Conservation (phyloP, 1,139 yeast genomes). For the Lodderomyces pseudojiufengensis region DNA sequence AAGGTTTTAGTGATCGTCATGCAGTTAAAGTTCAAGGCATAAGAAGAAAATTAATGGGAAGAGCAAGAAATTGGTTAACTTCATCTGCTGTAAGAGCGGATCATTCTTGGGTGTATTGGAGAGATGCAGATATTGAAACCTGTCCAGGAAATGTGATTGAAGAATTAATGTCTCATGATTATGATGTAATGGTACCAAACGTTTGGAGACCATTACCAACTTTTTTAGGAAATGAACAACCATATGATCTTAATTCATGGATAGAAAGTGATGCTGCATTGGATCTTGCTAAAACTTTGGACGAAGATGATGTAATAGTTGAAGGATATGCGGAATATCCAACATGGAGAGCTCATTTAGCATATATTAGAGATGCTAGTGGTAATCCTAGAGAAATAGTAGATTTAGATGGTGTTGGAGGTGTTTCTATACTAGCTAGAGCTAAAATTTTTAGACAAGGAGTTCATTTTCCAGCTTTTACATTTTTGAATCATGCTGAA, state of each 20-base stretch:
- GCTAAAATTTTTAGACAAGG: conserved; percentile 83
- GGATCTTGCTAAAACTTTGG: conserved; percentile 60
- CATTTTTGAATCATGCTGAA: conserved; percentile 87
- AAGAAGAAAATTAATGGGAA: conserved; percentile 81
- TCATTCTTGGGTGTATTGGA: conserved; percentile 94
- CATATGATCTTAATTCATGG: conserved; percentile 89
- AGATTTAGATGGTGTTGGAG: conserved; percentile 86
- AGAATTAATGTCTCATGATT: conserved; percentile 68
- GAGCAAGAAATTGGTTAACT: conserved; percentile 86
- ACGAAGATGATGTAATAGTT: conserved; percentile 83
- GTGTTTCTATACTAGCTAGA: conserved; percentile 79
- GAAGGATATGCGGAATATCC: conserved; percentile 91
- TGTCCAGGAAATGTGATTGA: conserved; percentile 78
- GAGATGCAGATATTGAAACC: conserved; percentile 86
- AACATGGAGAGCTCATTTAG: conserved; percentile 83
- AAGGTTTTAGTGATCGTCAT: conserved; percentile 86
- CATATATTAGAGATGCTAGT: conserved; percentile 60
- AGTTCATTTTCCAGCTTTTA: conserved; percentile 83
- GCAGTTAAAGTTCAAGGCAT: conserved; percentile 89
- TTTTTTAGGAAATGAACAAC: conserved; percentile 73
- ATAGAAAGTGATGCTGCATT: conserved; percentile 71
- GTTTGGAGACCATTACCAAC: conserved; percentile 87
- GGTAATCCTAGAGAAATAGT: conserved; percentile 66
- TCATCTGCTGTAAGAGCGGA: conserved; percentile 74
- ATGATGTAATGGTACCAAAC: conserved; percentile 84